Percentiles rank a stretch among this genome's conserved stretches.
These are phyloP conservation scores for Micromonas commoda DNA, from an alignment of 139 green algal species.

Conservation along the genomic window DNA sequence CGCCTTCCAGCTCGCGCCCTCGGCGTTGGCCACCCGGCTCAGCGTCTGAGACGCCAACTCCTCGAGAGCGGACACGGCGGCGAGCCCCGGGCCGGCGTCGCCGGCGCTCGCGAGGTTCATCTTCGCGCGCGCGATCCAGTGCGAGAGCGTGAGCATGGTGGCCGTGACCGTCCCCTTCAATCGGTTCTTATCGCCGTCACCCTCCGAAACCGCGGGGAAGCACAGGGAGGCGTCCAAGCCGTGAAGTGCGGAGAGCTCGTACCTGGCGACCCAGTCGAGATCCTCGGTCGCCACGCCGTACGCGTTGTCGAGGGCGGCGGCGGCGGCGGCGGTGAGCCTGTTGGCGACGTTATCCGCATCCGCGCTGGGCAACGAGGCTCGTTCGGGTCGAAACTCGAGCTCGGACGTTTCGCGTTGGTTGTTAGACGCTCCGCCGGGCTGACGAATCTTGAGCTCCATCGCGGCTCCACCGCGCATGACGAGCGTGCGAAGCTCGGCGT, in stretches of 20 bases:
- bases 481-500: slow-evolving; percentile 5
- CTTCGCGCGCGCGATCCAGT: no score
- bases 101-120: background rate
- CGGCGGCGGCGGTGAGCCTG: background rate
- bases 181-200: background rate
- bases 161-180: background rate
- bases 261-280: background rate
- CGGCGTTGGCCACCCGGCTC: background rate
- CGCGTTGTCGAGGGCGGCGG: background rate
- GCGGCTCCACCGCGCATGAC: background rate
- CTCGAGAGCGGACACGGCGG: background rate
- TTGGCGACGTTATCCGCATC: slow-evolving; percentile 5
- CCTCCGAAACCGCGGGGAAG: background rate
- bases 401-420: background rate
- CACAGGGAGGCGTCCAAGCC: background rate
- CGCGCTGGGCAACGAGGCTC: background rate
- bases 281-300: background rate
- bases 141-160: background rate
- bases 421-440: background rate
- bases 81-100: background rate
- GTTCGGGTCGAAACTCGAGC: background rate
- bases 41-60: background rate
- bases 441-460: background rate
- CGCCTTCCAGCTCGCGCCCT: background rate
- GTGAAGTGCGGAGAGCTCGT: slow-evolving; percentile 10